Evolutionary conservation across 805 yeast genomes (phyloP).

Genomic region (Candida succiphila): DNA sequence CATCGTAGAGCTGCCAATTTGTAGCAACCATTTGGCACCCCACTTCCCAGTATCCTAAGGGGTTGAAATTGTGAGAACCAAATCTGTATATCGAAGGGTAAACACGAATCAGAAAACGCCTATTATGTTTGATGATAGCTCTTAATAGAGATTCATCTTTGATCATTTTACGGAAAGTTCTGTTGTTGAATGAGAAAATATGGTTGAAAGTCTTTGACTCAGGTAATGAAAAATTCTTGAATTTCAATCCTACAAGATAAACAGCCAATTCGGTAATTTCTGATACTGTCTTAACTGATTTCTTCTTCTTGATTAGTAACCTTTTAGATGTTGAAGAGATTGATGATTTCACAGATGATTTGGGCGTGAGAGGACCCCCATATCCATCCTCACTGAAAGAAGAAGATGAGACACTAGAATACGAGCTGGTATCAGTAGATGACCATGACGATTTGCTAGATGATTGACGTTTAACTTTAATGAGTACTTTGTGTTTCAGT

Average conservation of each 20-base stretch:
- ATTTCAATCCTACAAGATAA: conserved; percentile 67
- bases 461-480: conserved; percentile 61
- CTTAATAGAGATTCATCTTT: conserved; percentile 46
- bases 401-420: conserved; percentile 12
- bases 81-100: conserved; percentile 79
- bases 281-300: conserved; percentile 19
- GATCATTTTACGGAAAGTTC: conserved; percentile 49
- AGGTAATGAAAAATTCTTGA: conserved; percentile 74
- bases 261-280: conserved; percentile 56
- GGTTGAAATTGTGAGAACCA: conserved; percentile 73
- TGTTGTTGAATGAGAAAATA: conserved; percentile 81
- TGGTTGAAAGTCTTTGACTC: conserved; percentile 76
- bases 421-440: conserved; percentile 13
- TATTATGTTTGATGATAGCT: conserved; percentile 68
- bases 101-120: conserved; percentile 64
- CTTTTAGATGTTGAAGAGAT: conserved; percentile 19
- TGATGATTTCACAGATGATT: conserved; percentile 11
- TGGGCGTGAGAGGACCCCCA: background rate
- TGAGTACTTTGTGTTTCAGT: conserved; percentile 57
- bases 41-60: conserved; percentile 67
- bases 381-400: conserved; percentile 21
- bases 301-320: conserved; percentile 9
- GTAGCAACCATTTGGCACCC: conserved; percentile 96
- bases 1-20: conserved; percentile 90
- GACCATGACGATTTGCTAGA: conserved; percentile 5